Evolutionary conservation across 352 stramenopile genomes (phyloP).

Genomic region (Phytopythium aichiense): DNA sequence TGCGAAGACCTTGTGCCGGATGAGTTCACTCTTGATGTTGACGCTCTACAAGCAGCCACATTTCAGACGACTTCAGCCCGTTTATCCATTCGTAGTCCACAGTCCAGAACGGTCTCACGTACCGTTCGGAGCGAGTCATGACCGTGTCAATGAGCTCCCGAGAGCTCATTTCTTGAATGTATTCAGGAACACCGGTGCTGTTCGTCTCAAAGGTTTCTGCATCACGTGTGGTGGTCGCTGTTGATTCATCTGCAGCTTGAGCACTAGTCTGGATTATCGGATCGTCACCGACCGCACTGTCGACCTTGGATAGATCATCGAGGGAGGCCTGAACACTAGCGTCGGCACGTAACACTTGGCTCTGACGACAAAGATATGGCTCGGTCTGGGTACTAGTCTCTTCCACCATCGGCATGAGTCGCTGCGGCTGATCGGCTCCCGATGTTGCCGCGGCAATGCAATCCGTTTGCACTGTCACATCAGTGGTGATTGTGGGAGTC

Average conservation of each 20-base stretch:
- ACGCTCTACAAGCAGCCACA: not conserved
- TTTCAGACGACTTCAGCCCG: not conserved
- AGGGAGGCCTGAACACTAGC: not conserved
- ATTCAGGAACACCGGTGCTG: slow-evolving; percentile 13
- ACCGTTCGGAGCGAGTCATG: slow-evolving; percentile 31
- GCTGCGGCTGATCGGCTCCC: not conserved
- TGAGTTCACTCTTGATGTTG: not conserved
- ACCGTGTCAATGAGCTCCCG: slow-evolving; percentile 23
- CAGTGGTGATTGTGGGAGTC: not conserved
- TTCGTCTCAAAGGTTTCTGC: not conserved
- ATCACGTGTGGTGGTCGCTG: slow-evolving; percentile 1
- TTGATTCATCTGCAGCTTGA: not conserved
- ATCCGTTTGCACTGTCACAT: not conserved
- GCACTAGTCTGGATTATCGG: not conserved
- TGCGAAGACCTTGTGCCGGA: not conserved
- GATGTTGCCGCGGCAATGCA: not conserved
- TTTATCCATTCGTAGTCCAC: not conserved
- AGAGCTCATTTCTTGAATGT: slow-evolving; percentile 23
- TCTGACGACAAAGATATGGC: not conserved
- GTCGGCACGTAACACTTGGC: not conserved
- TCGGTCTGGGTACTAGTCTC: not conserved
- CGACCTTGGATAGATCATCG: not conserved
- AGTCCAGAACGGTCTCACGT: not conserved
- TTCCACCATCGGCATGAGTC: not conserved
- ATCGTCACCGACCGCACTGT: not conserved